Conservation (phyloP, 1,284 basidiomycete species). For the Microstroma glucosiphilum region DNA sequence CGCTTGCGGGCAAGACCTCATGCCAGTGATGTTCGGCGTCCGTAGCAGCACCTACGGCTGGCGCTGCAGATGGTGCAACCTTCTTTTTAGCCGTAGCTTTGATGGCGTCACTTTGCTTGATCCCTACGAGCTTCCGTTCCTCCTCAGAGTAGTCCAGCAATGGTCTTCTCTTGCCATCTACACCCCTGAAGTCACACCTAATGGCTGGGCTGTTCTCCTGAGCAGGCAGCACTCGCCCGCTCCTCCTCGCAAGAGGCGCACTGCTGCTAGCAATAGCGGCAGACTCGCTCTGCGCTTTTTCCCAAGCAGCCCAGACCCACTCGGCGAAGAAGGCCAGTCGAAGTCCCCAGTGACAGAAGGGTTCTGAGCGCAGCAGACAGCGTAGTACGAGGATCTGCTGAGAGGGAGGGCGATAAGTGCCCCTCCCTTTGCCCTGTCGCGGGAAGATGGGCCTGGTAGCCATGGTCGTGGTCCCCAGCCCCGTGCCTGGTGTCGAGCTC, state of each 20-base stretch:
- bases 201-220: slow-evolving; percentile 13
- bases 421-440: slow-evolving; percentile 15
- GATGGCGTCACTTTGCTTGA: slow-evolving; percentile 8
- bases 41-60: slow-evolving; percentile 9
- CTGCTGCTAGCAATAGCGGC: neutral
- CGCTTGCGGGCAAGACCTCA: slow-evolving; percentile 12
- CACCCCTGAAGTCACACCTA: slow-evolving; percentile 40
- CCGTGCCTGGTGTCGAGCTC: neutral
- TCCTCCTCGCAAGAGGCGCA: neutral
- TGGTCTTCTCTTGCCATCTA: slow-evolving; percentile 24
- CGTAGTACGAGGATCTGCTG: slow-evolving; percentile 41
- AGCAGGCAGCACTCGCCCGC: neutral
- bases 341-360: slow-evolving; percentile 44
- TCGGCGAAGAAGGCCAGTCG: slow-evolving; percentile 43
- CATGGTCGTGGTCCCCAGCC: neutral
- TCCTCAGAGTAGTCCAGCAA: slow-evolving; percentile 1
- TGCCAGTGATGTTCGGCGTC: slow-evolving; percentile 16
- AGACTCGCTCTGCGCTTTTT: slow-evolving; percentile 10
- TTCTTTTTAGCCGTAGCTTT: neutral
- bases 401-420: neutral
- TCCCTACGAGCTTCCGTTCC: neutral
- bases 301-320: slow-evolving; percentile 33
- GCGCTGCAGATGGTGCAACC: slow-evolving; percentile 4
- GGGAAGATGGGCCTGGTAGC: slow-evolving; percentile 15
- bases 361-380: slow-evolving; percentile 40